phyloP scores from a whole-genome alignment of 1,284 basidiomycete genomes.

The Wolfiporia cocos region DNA sequence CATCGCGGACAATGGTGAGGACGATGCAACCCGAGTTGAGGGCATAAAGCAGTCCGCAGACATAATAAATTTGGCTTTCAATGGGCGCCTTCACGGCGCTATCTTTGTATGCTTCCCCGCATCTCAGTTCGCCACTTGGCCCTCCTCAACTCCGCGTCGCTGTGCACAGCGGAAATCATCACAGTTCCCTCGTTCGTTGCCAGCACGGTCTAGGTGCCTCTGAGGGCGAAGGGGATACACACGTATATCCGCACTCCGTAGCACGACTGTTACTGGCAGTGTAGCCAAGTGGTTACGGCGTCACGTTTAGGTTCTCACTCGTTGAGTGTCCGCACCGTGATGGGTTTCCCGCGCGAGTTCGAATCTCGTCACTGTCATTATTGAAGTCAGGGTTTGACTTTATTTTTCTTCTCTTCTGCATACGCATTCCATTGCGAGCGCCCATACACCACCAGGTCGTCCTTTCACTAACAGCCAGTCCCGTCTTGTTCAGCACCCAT shows the following conservation, averaged over 20 bases:
- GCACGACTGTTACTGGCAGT: constrained; percentile 31
- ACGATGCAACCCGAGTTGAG: constrained; percentile 2
- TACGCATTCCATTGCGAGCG: not conserved
- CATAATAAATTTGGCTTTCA: not conserved
- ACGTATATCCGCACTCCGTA: too few relatives aligned
- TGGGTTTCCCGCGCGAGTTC: constrained; percentile 58
- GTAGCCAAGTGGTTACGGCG: constrained; percentile 61
- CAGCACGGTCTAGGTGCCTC: too few relatives aligned
- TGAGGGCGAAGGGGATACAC: too few relatives aligned
- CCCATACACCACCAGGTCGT: too few relatives aligned
- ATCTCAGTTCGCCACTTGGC: too few relatives aligned
- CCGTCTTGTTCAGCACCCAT: not conserved
- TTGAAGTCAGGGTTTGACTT: constrained; percentile 1
- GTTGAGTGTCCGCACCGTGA: constrained; percentile 36
- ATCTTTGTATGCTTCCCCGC: constrained; percentile 5
- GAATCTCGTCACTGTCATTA: constrained; percentile 55
- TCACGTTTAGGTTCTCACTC: constrained; percentile 49
- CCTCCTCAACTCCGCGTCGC: too few relatives aligned
- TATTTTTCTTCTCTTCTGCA: constrained; percentile 4
- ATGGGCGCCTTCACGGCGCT: constrained; percentile 7
- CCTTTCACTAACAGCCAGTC: not conserved
- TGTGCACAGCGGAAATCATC: too few relatives aligned
- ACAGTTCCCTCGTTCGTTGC: too few relatives aligned
- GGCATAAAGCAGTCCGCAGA: constrained; percentile 3
- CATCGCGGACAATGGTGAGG: constrained; percentile 26